Evolutionary conservation across 140 eudicot species (phyloP).

Genomic region (Stevia rebaudiana): DNA sequence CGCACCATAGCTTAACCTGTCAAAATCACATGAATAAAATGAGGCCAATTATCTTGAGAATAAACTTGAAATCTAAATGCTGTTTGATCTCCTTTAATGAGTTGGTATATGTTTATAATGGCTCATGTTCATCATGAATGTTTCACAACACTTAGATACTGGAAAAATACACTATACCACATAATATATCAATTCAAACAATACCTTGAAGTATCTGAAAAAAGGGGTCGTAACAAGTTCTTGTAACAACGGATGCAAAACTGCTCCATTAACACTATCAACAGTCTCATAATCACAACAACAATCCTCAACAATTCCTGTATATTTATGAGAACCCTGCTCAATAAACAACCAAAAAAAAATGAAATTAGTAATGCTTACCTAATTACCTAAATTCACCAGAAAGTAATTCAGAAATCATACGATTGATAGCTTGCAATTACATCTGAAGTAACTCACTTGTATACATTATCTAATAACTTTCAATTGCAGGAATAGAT

Average conservation of each 20-base stretch:
- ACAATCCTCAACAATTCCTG: slow-evolving; percentile 87
- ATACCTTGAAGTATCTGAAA: slow-evolving; percentile 91
- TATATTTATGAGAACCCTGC: slow-evolving; percentile 74
- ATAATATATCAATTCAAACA: neutral
- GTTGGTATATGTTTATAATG: neutral
- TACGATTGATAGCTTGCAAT: neutral
- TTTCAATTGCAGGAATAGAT: neutral
- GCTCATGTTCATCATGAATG: too few species aligned
- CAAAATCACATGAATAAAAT: slow-evolving; percentile 11
- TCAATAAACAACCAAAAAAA: slow-evolving; percentile 13
- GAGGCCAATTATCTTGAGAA: neutral
- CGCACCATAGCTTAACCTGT: slow-evolving; percentile 97
- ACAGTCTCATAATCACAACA: slow-evolving; percentile 98
- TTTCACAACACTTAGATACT: too few species aligned
- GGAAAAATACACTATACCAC: neutral
- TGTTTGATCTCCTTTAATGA: neutral
- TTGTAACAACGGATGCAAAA: slow-evolving; percentile 75
- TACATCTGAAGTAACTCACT: slow-evolving; percentile 9
- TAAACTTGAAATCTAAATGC: neutral
- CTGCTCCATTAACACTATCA: slow-evolving; percentile 67
- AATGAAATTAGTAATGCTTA: slow-evolving; percentile 6
- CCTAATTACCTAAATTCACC: neutral
- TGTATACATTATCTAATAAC: neutral
- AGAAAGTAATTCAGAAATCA: slow-evolving; percentile 3
- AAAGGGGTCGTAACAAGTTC: slow-evolving; percentile 89